These are phyloP conservation scores for Triticum aestivum DNA, from an alignment of 176 grass and related monocot genomes.

Conservation along the genomic window DNA sequence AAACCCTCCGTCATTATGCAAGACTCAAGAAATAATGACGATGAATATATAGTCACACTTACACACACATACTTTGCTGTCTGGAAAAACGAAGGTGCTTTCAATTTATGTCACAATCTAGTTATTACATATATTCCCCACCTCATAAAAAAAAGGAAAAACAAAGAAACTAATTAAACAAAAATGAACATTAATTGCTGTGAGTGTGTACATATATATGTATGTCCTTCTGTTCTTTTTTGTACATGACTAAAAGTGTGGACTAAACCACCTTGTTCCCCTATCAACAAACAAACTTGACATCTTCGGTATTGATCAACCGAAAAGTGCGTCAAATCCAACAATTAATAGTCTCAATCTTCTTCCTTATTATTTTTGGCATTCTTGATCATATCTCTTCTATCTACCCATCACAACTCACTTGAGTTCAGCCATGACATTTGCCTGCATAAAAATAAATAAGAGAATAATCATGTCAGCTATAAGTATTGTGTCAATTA, in stretches of 20 bases:
- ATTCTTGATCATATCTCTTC: slow-evolving; percentile 13
- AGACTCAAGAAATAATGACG: not conserved
- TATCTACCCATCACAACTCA: slow-evolving; percentile 11
- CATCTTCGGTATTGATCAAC: slow-evolving; percentile 11
- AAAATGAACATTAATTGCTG: slow-evolving; percentile 16
- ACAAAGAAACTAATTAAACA: slow-evolving; percentile 14
- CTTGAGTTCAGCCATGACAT: slow-evolving; percentile 56
- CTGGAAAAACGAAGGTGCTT: not conserved
- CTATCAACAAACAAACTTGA: slow-evolving; percentile 49
- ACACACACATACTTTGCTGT: slow-evolving; percentile 18
- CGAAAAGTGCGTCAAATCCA: slow-evolving; percentile 28
- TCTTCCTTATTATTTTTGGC: not conserved
- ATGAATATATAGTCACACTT: slow-evolving; percentile 12
- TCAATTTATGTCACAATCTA: slow-evolving; percentile 34
- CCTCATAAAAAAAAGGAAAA: not conserved
- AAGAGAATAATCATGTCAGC: not conserved
- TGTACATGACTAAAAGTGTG: slow-evolving; percentile 45
- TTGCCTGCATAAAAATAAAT: slow-evolving; percentile 44
- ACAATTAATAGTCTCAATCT: not conserved
- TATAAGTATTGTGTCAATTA: not conserved
- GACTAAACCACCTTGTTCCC: slow-evolving; percentile 17
- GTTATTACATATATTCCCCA: slow-evolving; percentile 33
- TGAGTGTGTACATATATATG: slow-evolving; percentile 42
- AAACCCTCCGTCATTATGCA: not conserved
- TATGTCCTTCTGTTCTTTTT: slow-evolving; percentile 22